Base-by-base conservation (phyloP, 176 grass and related monocot genomes). In the Raddia distichophylla region DNA sequence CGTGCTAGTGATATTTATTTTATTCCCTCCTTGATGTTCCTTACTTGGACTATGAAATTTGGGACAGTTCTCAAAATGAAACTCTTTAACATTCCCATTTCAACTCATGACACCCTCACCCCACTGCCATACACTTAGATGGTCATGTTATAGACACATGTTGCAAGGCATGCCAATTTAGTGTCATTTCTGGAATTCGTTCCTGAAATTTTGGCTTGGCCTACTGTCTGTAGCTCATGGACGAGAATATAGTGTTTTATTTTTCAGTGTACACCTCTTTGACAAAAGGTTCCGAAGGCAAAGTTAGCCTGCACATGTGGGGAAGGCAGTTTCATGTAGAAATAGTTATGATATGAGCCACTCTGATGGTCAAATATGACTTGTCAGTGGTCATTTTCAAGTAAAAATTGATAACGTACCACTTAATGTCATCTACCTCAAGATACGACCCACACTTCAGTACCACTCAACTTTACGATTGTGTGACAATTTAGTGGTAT, bases 241-340 rank as follows among this genome's bases (percentile, higher is more conserved):
- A 15, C 7, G n/a, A 57, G 72, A 0, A 15, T 71, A 12, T 71
- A 15, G 47, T 12, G 32, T 33, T 71, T 70, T 69, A 17, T 14
- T 71, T 27, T 47, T 8, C 3, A 51, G 47, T 51, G 13, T 32
- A 71, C 20, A 50, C 32, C 20, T 4, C 0, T 56, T 7, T 75
- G 37, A 58, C 67, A 65, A 69, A 74, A 63, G 48, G 27, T 63
- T 33, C 37, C 33, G 8, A 74, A 83, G 15, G 34, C 49, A 73
- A 33, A 47, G 64, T 43, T 7, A 44, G 6, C 15, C n/a, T 72
- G 47, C 35, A 60, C 57, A 6, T 18, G 4, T 34, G 37, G 46
- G 20, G 6, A 16, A 46, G 66, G 35, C 27, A 55, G 46, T 46
- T 72, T 37, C 6, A 54, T 18, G 4, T 48, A 70, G 27, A 70